These are phyloP conservation scores for Candida quercuum DNA, from an alignment of 805 yeast genomes.

Conservation along the genomic window DNA sequence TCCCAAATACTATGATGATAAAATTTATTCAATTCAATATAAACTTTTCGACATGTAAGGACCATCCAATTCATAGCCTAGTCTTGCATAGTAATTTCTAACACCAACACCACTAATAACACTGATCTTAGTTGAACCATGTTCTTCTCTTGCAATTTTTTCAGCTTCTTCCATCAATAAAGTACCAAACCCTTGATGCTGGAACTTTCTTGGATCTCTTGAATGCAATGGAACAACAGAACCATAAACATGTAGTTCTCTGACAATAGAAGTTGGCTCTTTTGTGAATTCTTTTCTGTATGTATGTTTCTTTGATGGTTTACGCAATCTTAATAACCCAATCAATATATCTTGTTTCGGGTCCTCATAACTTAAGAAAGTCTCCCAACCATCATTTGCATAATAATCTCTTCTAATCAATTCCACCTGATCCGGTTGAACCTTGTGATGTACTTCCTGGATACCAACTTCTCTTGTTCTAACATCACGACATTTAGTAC, in stretches of 20 bases:
- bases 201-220: constrained; percentile 95
- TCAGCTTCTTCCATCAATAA: constrained; percentile 98
- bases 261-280: constrained; percentile 89
- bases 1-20: no score
- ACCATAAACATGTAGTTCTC: constrained; percentile 96
- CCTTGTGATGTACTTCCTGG: constrained; percentile 96
- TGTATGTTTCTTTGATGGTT: constrained; percentile 84
- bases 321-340: constrained; percentile 82
- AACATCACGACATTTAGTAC: constrained; percentile 92
- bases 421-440: constrained; percentile 96
- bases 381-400: constrained; percentile 99
- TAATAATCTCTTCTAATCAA: constrained; percentile 90
- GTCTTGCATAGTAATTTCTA: constrained; percentile 86
- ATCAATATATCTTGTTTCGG: constrained; percentile 94
- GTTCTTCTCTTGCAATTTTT: constrained; percentile 91
- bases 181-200: constrained; percentile 98
- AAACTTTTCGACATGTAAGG: constrained; percentile 88
- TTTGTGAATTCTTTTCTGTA: constrained; percentile 80
- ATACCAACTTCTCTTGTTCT: constrained; percentile 98
- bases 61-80: constrained; percentile 91
- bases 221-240: constrained; percentile 95
- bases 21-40: no score
- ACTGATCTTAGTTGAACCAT: constrained; percentile 84
- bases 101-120: constrained; percentile 98
- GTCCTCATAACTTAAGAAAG: constrained; percentile 92